Percentiles rank a stretch among this genome's conserved stretches.
These are phyloP conservation scores for Pharus latifolius DNA, from an alignment of 176 grass and related monocot genomes.

Conservation along the genomic window DNA sequence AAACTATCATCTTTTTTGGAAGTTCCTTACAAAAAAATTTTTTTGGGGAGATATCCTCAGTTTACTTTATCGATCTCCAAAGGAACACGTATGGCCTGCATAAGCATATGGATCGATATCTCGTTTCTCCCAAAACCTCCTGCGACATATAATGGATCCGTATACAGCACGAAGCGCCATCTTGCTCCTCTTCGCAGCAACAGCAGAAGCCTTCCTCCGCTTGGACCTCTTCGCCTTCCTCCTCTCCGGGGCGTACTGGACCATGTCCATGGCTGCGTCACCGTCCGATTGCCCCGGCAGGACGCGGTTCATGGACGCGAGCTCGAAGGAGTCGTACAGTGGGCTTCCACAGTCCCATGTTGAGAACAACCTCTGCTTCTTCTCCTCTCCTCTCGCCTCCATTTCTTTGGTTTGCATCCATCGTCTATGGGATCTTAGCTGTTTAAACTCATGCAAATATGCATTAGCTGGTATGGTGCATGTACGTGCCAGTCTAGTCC, in stretches of 20 bases:
- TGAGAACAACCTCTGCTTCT: background rate
- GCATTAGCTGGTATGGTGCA: too few relatives aligned
- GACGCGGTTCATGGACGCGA: slow-evolving; percentile 33
- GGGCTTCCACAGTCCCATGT: slow-evolving; percentile 62
- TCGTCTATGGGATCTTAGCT: too few relatives aligned
- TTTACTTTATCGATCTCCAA: background rate
- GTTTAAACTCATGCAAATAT: too few relatives aligned
- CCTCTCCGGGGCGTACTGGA: background rate
- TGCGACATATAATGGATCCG: background rate
- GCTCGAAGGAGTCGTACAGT: slow-evolving; percentile 66
- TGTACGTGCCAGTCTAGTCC: too few relatives aligned
- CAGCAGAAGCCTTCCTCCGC: background rate
- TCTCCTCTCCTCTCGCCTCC: background rate
- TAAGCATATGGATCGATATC: background rate
- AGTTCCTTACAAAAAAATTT: too few relatives aligned
- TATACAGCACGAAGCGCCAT: slow-evolving; percentile 11
- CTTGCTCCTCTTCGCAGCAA: slow-evolving; percentile 13
- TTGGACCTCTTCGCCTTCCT: background rate
- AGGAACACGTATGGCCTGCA: background rate
- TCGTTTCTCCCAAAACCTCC: background rate
- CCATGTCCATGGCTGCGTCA: too few relatives aligned
- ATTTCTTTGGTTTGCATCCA: background rate
- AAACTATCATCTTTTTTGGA: too few relatives aligned
- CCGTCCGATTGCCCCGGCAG: too few relatives aligned
- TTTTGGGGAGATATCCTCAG: too few relatives aligned